A percentile compares a stretch with the other conserved stretches of the same genome.
phyloP scores from a whole-genome alignment of 2,329 filamentous ascomycete species.

The Talaromyces sp. region DNA sequence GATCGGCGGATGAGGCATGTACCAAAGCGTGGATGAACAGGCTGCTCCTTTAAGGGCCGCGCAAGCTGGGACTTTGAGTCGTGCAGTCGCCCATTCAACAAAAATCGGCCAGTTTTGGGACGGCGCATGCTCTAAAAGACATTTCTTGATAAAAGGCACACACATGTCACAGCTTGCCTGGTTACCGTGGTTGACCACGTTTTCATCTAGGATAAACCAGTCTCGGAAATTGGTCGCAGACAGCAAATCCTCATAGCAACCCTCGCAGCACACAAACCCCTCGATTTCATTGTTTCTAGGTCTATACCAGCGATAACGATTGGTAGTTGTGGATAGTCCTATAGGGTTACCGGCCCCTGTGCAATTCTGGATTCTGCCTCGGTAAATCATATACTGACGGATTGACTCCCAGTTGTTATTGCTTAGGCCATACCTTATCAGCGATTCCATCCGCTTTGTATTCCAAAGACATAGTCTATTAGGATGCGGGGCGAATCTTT shows the following conservation, averaged over 20 bases:
- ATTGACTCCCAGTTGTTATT: constrained; percentile 10
- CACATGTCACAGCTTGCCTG: constrained; percentile 11
- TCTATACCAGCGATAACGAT: constrained; percentile 15
- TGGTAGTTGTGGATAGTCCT: neutral
- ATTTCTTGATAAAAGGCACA: constrained; percentile 9
- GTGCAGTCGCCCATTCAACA: neutral
- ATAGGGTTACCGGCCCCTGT: neutral
- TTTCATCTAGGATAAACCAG: constrained; percentile 7
- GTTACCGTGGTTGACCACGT: neutral
- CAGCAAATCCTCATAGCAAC: constrained; percentile 12
- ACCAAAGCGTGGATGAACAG: constrained; percentile 16
- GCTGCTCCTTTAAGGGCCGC: neutral
- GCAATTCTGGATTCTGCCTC: constrained; percentile 10
- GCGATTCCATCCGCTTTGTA: neutral
- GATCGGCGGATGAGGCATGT: constrained; percentile 18
- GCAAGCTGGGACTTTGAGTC: constrained; percentile 16
- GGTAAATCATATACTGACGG: constrained; percentile 11
- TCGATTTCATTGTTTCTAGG: constrained; percentile 11
- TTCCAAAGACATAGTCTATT: constrained; percentile 15
- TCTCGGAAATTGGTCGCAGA: constrained; percentile 7
- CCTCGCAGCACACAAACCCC: constrained; percentile 16
- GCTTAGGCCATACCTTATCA: neutral
- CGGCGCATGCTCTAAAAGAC: constrained; percentile 6
- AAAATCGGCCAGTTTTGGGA: constrained; percentile 11
- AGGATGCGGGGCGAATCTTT: neutral